A percentile compares a stretch with the other conserved stretches of the same genome.
Conservation (phyloP, 345 rosid species). For the Moringa oleifera region DNA sequence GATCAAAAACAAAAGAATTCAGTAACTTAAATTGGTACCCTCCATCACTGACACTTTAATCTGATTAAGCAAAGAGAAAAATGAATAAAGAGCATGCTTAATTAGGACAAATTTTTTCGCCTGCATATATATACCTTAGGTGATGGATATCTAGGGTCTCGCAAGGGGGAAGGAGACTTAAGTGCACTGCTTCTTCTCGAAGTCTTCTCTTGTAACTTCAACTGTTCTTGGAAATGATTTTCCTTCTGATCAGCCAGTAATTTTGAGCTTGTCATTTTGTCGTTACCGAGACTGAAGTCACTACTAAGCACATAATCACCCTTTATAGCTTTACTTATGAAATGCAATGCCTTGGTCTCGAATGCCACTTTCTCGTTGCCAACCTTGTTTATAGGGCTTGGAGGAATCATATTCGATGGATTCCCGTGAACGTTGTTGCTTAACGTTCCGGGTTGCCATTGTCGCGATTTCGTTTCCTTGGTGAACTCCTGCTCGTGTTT, state of each 20-base stretch:
- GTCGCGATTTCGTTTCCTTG: slow-evolving; percentile 42
- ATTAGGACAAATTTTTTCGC: background rate
- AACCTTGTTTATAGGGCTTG: slow-evolving; percentile 32
- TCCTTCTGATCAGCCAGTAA: slow-evolving; percentile 37
- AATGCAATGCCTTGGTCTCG: slow-evolving; percentile 82
- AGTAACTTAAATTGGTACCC: background rate
- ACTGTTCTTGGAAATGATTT: slow-evolving; percentile 32
- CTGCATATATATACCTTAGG: slow-evolving; percentile 58
- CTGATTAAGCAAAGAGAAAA: too few relatives aligned
- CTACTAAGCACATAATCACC: slow-evolving; percentile 53
- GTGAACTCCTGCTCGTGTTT: slow-evolving; percentile 52
- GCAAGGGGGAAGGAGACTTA: slow-evolving; percentile 59
- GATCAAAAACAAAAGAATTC: too few relatives aligned
- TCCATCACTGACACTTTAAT: too few relatives aligned
- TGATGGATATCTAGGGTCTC: slow-evolving; percentile 62
- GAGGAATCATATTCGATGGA: slow-evolving; percentile 9
- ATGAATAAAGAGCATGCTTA: background rate
- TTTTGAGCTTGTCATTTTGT: slow-evolving; percentile 33
- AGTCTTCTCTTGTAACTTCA: slow-evolving; percentile 39
- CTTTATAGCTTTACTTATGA: slow-evolving; percentile 85
- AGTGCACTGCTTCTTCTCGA: slow-evolving; percentile 38
- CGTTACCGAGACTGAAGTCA: slow-evolving; percentile 40
- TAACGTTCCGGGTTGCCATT: slow-evolving; percentile 27
- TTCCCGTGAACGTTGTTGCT: slow-evolving; percentile 9
- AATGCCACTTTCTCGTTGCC: slow-evolving; percentile 42